Conservation (phyloP, 1,284 basidiomycete species). For the Puccinia polysora region DNA sequence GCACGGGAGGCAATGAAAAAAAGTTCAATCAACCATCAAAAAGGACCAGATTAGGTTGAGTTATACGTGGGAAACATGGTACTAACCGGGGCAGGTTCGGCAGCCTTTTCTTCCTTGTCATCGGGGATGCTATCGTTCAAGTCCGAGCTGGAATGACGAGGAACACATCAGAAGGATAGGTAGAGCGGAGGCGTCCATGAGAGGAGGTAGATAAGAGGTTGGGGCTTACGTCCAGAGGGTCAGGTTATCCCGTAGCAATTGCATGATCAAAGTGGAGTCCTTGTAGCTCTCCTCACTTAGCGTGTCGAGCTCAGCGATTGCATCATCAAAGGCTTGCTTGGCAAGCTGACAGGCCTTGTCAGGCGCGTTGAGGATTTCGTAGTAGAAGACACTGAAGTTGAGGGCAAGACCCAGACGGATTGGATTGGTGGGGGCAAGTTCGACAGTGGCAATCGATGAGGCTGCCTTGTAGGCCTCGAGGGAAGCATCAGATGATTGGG, state of each 20-base stretch:
- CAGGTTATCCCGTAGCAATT: conserved; percentile 56
- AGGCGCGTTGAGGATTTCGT: conserved; percentile 57
- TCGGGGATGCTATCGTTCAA: conserved; percentile 43
- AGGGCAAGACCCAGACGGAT: conserved; percentile 57
- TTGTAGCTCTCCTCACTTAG: conserved; percentile 57
- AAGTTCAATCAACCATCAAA: background rate
- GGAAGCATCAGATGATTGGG: conserved; percentile 50
- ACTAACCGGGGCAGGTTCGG: conserved; percentile 38
- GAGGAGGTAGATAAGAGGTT: background rate
- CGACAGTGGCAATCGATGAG: conserved; percentile 55
- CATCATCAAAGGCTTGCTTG: conserved; percentile 58
- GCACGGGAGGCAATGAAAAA: background rate
- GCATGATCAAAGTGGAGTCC: conserved; percentile 56
- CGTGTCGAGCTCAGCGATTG: conserved; percentile 57
- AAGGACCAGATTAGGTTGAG: background rate
- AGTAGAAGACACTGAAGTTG: conserved; percentile 58
- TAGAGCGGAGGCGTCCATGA: background rate
- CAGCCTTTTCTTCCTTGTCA: conserved; percentile 43
- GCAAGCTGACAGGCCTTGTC: conserved; percentile 57
- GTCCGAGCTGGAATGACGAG: conserved; percentile 31
- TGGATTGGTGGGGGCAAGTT: conserved; percentile 56
- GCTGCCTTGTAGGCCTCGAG: conserved; percentile 56
- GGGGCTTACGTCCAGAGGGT: conserved; percentile 53
- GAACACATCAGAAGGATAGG: too few relatives aligned
- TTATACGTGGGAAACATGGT: background rate